Conservation (phyloP, 208 protist genomes). For the Trypanosoma scelopori region DNA sequence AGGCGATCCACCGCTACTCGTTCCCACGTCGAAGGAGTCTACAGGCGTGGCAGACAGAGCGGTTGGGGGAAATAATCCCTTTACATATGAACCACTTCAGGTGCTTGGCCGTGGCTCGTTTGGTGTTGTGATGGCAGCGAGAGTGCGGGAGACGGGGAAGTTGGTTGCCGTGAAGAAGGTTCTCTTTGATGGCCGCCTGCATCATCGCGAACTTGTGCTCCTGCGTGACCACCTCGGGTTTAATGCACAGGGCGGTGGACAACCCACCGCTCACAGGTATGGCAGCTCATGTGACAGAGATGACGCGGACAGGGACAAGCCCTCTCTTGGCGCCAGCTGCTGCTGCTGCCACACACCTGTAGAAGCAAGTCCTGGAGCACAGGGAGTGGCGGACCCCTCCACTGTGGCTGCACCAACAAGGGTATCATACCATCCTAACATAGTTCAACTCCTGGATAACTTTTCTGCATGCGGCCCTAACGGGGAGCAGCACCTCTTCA, state of each 20-base stretch:
- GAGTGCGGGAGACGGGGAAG: constrained; percentile 73
- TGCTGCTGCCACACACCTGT: too few species aligned
- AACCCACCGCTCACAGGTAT: not conserved
- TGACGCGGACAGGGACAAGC: not conserved
- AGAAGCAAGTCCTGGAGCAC: too few species aligned
- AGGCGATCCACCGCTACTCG: not conserved
- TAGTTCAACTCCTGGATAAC: constrained; percentile 94
- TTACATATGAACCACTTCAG: constrained; percentile 61
- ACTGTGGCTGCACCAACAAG: constrained; percentile 7
- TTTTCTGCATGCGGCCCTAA: constrained; percentile 92
- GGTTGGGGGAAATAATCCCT: not conserved
- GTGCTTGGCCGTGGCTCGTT: constrained; percentile 97
- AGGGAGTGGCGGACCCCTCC: not conserved
- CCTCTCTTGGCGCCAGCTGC: not conserved
- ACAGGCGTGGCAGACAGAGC: not conserved
- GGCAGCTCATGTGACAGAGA: not conserved
- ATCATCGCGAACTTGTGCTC: constrained; percentile 98
- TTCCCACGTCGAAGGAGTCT: not conserved
- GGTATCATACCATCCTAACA: constrained; percentile 89
- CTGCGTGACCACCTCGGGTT: constrained; percentile 82
- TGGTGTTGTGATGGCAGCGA: constrained; percentile 95
- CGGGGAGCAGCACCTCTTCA: constrained; percentile 97
- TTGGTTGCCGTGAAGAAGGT: constrained; percentile 98
- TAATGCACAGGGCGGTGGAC: not conserved
- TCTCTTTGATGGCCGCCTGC: constrained; percentile 95